These are phyloP conservation scores for Pseudozyma sp. DNA, from an alignment of 1,284 basidiomycete genomes.

Conservation along the genomic window DNA sequence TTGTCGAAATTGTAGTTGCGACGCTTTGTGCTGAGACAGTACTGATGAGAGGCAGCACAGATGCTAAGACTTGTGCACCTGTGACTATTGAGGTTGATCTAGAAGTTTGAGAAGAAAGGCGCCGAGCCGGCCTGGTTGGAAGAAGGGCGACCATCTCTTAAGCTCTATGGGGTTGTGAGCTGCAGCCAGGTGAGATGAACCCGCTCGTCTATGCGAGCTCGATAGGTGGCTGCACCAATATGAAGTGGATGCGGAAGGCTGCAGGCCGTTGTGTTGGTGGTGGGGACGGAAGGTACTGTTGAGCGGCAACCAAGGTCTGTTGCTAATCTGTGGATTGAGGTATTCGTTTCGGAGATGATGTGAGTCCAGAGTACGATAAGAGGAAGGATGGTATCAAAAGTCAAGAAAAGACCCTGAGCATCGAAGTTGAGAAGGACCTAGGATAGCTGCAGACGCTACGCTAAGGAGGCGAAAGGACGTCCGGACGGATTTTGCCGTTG, in stretches of 20 bases:
- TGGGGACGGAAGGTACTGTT: not conserved
- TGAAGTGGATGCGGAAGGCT: constrained; percentile 32
- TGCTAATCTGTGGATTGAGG: not conserved
- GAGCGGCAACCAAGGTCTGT: not conserved
- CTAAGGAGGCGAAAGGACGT: constrained; percentile 1
- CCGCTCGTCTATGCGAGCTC: constrained; percentile 40
- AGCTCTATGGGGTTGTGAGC: not conserved
- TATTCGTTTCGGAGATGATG: constrained; percentile 4
- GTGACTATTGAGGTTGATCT: not conserved
- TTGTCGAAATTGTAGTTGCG: constrained; percentile 8
- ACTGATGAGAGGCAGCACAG: constrained; percentile 13
- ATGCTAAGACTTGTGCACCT: not conserved
- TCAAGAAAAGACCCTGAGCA: constrained; percentile 7
- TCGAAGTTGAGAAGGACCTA: constrained; percentile 10
- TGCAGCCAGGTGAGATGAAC: constrained; percentile 14
- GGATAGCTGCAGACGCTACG: constrained; percentile 10
- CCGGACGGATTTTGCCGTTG: constrained; percentile 14
- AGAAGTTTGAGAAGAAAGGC: not conserved
- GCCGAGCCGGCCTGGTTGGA: not conserved
- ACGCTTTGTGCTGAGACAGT: constrained; percentile 23
- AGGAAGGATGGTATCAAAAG: constrained; percentile 4
- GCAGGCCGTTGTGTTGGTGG: constrained; percentile 25
- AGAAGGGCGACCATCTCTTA: constrained; percentile 6
- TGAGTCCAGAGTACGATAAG: not conserved
- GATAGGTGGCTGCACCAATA: constrained; percentile 28